Evolutionary conservation across 306 rosid species (phyloP).

Genomic region (Lathyrus tuberosus): DNA sequence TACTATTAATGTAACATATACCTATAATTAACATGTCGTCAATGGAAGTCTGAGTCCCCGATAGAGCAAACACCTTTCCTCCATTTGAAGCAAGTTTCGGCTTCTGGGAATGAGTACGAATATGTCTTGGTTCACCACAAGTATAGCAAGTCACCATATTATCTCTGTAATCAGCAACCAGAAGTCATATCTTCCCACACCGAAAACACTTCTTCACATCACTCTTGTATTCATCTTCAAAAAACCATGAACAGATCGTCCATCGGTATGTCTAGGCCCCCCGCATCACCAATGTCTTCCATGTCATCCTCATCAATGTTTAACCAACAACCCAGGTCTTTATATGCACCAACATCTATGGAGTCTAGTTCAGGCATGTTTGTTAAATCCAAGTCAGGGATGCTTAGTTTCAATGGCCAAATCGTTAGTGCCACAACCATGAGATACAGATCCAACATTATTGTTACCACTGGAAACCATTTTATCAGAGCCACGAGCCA

Average conservation of each 20-base stretch:
- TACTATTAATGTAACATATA: too few relatives aligned
- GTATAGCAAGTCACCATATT: too few relatives aligned
- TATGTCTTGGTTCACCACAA: too few relatives aligned
- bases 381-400: constrained; percentile 41
- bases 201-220: too few relatives aligned
- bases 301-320: constrained; percentile 68
- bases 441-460: constrained; percentile 44
- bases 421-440: constrained; percentile 34
- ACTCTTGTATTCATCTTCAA: too few relatives aligned
- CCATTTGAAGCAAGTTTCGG: too few relatives aligned
- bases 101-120: too few relatives aligned
- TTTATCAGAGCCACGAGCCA: constrained; percentile 49
- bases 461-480: constrained; percentile 38
- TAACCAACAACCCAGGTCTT: constrained; percentile 71
- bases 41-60: too few relatives aligned
- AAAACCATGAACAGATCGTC: constrained; percentile 76
- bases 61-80: too few relatives aligned
- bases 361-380: constrained; percentile 67
- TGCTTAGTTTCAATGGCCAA: constrained; percentile 49
- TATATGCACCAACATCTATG: constrained; percentile 61
- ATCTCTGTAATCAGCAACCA: too few relatives aligned
- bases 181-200: too few relatives aligned
- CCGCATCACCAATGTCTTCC: constrained; percentile 54
- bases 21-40: too few relatives aligned
- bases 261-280: constrained; percentile 86